phyloP scores from a whole-genome alignment of 2,329 filamentous ascomycete genomes.

The Colletotrichum viniferum region DNA sequence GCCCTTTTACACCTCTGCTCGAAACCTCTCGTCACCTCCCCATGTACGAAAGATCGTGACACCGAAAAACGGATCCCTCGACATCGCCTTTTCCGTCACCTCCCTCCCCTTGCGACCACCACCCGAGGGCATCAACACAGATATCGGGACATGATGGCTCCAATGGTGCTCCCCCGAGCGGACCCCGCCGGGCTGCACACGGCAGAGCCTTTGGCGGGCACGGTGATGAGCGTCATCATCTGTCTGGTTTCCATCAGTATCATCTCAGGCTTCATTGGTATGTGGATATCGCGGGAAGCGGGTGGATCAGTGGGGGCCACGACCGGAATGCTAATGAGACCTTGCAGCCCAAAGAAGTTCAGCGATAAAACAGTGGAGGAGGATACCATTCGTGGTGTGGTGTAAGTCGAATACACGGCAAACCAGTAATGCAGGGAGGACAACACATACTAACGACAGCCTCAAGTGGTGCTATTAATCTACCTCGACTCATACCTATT shows the following conservation, averaged over 20 bases:
- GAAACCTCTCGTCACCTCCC: background rate
- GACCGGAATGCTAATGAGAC: conserved; percentile 5
- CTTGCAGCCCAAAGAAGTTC: conserved; percentile 39
- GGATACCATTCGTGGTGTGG: conserved; percentile 47
- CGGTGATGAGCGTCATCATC: conserved; percentile 38
- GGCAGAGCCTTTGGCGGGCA: conserved; percentile 35
- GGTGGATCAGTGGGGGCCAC: background rate
- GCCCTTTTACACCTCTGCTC: background rate
- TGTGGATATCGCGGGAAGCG: conserved; percentile 12
- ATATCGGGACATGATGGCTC: conserved; percentile 13
- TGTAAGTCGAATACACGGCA: conserved; percentile 33
- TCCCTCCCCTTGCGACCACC: background rate
- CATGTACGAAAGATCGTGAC: conserved; percentile 7
- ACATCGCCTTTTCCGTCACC: background rate
- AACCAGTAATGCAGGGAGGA: no score
- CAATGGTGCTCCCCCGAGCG: background rate
- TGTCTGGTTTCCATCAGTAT: conserved; percentile 37
- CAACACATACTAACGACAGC: background rate
- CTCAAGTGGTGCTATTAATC: conserved; percentile 62
- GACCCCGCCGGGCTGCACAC: conserved; percentile 2
- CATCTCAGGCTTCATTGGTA: conserved; percentile 41
- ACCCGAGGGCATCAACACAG: background rate
- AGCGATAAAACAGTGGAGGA: conserved; percentile 42
- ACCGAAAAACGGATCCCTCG: background rate
- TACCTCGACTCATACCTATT: conserved; percentile 66